Evolutionary conservation across 805 yeast species (phyloP), one percentile per base, ranked within the genome.

Genomic region (Nakazawaea populi): DNA sequence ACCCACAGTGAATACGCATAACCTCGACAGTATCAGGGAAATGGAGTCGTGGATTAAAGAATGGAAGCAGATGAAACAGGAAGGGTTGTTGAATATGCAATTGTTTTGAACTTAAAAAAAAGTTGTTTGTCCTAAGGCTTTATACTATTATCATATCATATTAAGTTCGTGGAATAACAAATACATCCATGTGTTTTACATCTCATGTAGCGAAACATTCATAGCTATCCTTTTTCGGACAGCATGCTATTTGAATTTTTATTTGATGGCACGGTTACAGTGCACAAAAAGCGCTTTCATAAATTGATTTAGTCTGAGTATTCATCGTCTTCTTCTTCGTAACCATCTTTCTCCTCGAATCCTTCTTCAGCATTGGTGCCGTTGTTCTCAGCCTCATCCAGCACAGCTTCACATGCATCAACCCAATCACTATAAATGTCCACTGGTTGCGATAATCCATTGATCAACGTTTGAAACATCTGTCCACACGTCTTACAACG

Each of bases 341-440:
- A 51, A 1, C 53, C 54, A 28, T 49, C 52, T 48, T 47, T 41
- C 11, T 69, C 68, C 32, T 63, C 70, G 48, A 68, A 68, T 7
- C 57, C 64, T 34, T 62, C 71, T 30, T 59, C 68, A 11, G 69
- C 67, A 28, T 59, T 64, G 24, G 24, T 18, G 37, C 63, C 64
- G 8, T 69, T 70, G 43, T 66, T 67, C 54, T 73, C 72, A 24
- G 72, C 77, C 71, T 85, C 89, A 57, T 86, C 88, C 0, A 92
- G 94, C 48, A 87, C 85, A 35, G 87, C 89, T 60, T 87, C 95
- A 69, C 92, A 87, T 1, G 98, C 98, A 72, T 92, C 99, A 48
- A 89, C 89, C 99, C 99, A 92, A 66, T 92, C 98, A 46, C 96
- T 85, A 64, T 92, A 92, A 12, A 92, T 87, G 69, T 92, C 99